Base-by-base conservation (phyloP, 768 basidiomycete species). In the Rubroboletus satanas region DNA sequence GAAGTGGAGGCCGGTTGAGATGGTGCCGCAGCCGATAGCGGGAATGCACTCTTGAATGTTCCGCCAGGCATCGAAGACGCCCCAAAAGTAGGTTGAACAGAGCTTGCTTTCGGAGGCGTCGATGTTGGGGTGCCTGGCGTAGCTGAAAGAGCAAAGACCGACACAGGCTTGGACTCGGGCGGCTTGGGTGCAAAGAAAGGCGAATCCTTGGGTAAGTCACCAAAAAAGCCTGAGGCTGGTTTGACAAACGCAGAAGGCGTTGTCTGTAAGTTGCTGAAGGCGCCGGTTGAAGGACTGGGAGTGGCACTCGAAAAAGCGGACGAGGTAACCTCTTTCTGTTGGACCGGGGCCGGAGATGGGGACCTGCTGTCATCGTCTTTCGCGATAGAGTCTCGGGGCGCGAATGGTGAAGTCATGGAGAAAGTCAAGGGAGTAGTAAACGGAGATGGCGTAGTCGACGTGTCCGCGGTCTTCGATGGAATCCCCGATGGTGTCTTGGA, bases 131-230 rank as follows among this genome's bases (percentile, higher is more conserved):
- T 57, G 44, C 49, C 32, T 2, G 65, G 21, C 0, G 48, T 44
- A 17, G 60, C 18, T n/a, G 54, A 46, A n/a, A 57, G 62, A 52
- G 67, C 60, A 54, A 83, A 78, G 2, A 68, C 76, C 14, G 77
- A 74, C 11, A 73, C 70, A 8, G 70, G 59, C 26, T 74, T 64
- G 2, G 72, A 53, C 42, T 71, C 74, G 1, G 68, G 58, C 23
- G 51, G 38, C 46, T 65, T 64, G 7, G 67, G 72, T 9, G 79
- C 77, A 65, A 79, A 78, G 66, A 85, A 85, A 4, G 83, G 83
- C 7, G 84, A 85, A 38, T 74, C 66, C 26, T 67, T 68, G 4
- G 77, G 68, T 5, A 73, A 60, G 45, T 65, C 62, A 35, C 69
- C 71, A 43, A 72, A 74, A 46, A 66, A 64, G 3, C 74, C 73